These are phyloP conservation scores for Dujonia santamariae DNA, from an alignment of 1,139 yeast species.

Conservation along the genomic window DNA sequence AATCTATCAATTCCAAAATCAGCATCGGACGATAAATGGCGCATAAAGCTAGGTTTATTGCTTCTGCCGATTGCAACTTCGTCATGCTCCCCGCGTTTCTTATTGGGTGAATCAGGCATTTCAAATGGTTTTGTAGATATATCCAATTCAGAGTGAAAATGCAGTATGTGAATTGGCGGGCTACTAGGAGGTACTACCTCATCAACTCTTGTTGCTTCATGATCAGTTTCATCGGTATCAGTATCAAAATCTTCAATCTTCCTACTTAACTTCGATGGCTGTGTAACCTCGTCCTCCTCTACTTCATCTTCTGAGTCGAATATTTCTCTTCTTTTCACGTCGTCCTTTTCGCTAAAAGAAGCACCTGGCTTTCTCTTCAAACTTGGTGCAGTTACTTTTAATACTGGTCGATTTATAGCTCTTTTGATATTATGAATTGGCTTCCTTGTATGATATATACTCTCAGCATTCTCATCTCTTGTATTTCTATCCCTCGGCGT, in stretches of 20 bases:
- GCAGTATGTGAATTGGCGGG: constrained; percentile 23
- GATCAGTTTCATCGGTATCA: background rate
- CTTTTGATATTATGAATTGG: background rate
- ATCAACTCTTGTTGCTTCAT: constrained; percentile 11
- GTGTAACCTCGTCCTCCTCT: constrained; percentile 12
- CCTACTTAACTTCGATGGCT: constrained; percentile 9
- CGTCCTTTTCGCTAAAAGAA: constrained; percentile 45
- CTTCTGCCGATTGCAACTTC: background rate
- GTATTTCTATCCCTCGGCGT: constrained; percentile 33
- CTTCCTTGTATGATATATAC: constrained; percentile 34
- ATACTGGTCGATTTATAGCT: constrained; percentile 15
- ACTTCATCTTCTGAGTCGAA: constrained; percentile 11
- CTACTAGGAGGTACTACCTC: constrained; percentile 27
- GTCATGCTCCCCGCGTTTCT: background rate
- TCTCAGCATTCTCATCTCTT: constrained; percentile 39
- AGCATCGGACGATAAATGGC: constrained; percentile 35
- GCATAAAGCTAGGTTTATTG: background rate
- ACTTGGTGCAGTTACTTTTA: constrained; percentile 25
- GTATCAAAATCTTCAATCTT: constrained; percentile 13
- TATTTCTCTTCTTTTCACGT: constrained; percentile 35
- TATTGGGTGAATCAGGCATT: constrained; percentile 27
- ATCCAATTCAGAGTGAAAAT: constrained; percentile 28
- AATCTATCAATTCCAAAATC: constrained; percentile 48
- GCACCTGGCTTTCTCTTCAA: constrained; percentile 46
- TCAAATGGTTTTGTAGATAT: constrained; percentile 18